A percentile compares a stretch with the other conserved stretches of the same genome.
phyloP scores from a whole-genome alignment of 2,329 filamentous ascomycete species.

The Metarhizium rileyi region DNA sequence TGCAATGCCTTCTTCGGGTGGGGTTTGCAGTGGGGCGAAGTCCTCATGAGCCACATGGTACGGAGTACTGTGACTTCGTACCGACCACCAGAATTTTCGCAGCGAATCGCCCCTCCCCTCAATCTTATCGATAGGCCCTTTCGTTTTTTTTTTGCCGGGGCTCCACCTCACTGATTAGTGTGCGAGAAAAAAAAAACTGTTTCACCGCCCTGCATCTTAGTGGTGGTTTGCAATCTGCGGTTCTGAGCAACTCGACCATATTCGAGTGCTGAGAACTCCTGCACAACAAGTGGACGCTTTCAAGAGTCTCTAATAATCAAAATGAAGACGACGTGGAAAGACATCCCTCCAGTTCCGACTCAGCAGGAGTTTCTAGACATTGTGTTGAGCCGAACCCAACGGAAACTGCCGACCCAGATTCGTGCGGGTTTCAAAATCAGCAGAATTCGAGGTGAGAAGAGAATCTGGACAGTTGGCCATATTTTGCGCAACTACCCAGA shows the following conservation, averaged over 20 bases:
- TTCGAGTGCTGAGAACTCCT: slow-evolving; percentile 1
- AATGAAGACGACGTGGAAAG: slow-evolving; percentile 59
- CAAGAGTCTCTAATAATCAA: slow-evolving; percentile 21
- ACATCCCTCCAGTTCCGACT: slow-evolving; percentile 81
- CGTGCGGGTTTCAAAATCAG: slow-evolving; percentile 89
- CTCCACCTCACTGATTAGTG: slow-evolving; percentile 16
- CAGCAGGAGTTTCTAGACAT: slow-evolving; percentile 97
- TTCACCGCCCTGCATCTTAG: slow-evolving; percentile 20
- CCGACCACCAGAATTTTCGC: background rate
- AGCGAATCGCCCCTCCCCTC: background rate
- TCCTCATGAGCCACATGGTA: background rate
- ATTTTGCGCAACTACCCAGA: background rate
- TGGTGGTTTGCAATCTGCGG: slow-evolving; percentile 11
- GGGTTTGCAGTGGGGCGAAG: slow-evolving; percentile 7
- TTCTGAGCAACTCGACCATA: slow-evolving; percentile 10
- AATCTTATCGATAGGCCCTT: slow-evolving; percentile 17
- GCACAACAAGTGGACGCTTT: background rate
- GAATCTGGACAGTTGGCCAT: background rate
- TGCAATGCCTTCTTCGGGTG: slow-evolving; percentile 8
- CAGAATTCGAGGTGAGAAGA: slow-evolving; percentile 59
- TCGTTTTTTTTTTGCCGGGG: slow-evolving; percentile 10
- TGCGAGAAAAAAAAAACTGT: slow-evolving; percentile 19
- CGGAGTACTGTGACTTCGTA: background rate
- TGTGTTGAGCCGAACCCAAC: slow-evolving; percentile 85
- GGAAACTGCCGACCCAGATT: slow-evolving; percentile 90